These are phyloP conservation scores for Chlorella sp. DNA, from an alignment of 139 green algal species.

Conservation along the genomic window DNA sequence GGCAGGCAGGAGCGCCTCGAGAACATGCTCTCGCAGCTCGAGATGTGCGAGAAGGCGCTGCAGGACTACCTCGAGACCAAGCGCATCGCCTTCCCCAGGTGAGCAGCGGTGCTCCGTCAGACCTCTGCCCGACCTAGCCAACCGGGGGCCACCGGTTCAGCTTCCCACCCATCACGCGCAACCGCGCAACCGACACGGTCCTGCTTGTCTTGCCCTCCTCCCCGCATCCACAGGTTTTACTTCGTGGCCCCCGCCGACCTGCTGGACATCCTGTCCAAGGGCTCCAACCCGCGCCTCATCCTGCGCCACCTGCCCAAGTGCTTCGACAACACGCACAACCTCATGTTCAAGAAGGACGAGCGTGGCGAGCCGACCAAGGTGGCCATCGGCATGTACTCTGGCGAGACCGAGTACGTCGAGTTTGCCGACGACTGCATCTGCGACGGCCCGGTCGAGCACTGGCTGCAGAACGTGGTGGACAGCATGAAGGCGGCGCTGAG, in stretches of 20 bases:
- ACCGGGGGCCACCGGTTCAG: too few species aligned
- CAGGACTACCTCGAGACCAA: conserved; percentile 93
- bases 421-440: conserved; percentile 69
- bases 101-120: too few species aligned
- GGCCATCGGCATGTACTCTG: conserved; percentile 77
- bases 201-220: too few species aligned
- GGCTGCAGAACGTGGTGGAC: conserved; percentile 76
- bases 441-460: conserved; percentile 73
- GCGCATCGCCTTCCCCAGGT: conserved; percentile 81
- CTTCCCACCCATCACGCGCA: too few species aligned
- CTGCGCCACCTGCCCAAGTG: conserved; percentile 81
- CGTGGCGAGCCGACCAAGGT: conserved; percentile 41
- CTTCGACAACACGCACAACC: conserved; percentile 89
- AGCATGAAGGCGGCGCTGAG: conserved; percentile 66
- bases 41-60: conserved; percentile 91
- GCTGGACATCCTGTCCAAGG: conserved; percentile 89
- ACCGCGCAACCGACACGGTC: too few species aligned
- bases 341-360: conserved; percentile 71
- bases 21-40: conserved; percentile 75
- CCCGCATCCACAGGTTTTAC: too few species aligned
- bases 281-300: conserved; percentile 76
- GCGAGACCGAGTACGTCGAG: conserved; percentile 79
- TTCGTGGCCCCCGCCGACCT: conserved; percentile 87
- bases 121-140: too few species aligned
- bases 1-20: conserved; percentile 85